These are phyloP conservation scores for Cystobasidium sp. DNA, from an alignment of 1,284 basidiomycete species.

Conservation along the genomic window DNA sequence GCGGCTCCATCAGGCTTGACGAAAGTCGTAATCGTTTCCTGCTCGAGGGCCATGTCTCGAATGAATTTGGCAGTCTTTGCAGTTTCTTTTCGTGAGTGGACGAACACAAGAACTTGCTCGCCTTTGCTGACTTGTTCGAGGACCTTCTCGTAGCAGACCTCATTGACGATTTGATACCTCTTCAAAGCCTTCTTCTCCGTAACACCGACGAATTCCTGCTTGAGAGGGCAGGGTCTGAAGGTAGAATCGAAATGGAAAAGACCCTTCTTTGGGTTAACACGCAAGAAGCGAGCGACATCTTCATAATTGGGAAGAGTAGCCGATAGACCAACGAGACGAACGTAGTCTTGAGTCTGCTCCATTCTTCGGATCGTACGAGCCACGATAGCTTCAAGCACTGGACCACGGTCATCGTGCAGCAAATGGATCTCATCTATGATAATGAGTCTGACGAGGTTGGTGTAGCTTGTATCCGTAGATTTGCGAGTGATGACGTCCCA, in stretches of 20 bases:
- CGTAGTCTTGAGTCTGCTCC: constrained; percentile 91
- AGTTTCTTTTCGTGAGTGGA: constrained; percentile 97
- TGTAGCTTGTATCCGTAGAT: constrained; percentile 94
- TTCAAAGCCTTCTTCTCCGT: constrained; percentile 99
- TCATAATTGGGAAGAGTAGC: constrained; percentile 98
- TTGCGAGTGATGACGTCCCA: constrained; percentile 99
- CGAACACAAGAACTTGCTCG: constrained; percentile 86
- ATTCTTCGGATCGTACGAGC: constrained; percentile 89
- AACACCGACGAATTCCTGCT: constrained; percentile 96
- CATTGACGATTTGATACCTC: constrained; percentile 96
- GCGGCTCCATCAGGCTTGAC: constrained; percentile 88
- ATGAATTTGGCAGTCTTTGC: constrained; percentile 96
- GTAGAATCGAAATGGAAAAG: constrained; percentile 97
- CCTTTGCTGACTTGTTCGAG: constrained; percentile 85
- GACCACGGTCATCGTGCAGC: constrained; percentile 96
- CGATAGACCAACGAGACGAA: constrained; percentile 91
- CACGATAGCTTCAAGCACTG: constrained; percentile 91
- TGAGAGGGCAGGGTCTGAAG: constrained; percentile 90
- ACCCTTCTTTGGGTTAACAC: constrained; percentile 88
- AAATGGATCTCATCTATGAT: constrained; percentile 99
- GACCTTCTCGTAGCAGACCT: constrained; percentile 99
- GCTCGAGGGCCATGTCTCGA: constrained; percentile 92
- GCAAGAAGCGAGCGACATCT: constrained; percentile 97
- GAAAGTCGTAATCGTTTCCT: constrained; percentile 93
- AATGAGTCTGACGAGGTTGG: constrained; percentile 92